Base-by-base conservation (phyloP, 768 basidiomycete genomes). In the Phanerodontia chrysosporium region DNA sequence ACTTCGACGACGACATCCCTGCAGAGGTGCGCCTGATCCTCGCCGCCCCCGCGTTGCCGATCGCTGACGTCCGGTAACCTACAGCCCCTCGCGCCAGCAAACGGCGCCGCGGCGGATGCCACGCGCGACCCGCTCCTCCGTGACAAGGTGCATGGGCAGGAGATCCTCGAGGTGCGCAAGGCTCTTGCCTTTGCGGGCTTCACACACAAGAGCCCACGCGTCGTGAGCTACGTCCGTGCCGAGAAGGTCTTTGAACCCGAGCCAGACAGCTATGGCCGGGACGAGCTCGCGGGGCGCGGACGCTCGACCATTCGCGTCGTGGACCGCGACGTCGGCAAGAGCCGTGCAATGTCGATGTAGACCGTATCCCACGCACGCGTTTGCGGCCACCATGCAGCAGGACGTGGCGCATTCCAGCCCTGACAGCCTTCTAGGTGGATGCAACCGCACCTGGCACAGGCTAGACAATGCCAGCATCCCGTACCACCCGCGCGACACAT, bases 1-100 rank as follows among this genome's bases (percentile, higher is more conserved):
- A 99, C 73, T 98, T 99, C 64, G 95, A 98, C 72, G 85, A 89
- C 55, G 93, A 96, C 72, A 98, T 97, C 67, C 92, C 92, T 22
- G 77, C 89, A 36, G 92, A 95, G 85, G 94, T 93, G 74, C 69
- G 78, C 28, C 35, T 51, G 49, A 51, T 51, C 29, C 49, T 51
- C 29, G 27, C 25, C 49, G 18, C 27, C 14, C 16, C 14, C 49
- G 18, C 51, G 35, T 42, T 53, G 22, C n/a, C 35, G 24, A 13
- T 18, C 21, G 25, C 58, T 59, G 58, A 59, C 58, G 30, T 57
- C 36, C 78, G 53, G 75, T 22, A 9, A 16, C 36, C 24, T 13
- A 21, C 57, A 96, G 89, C 92, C 92, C 63, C 84, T 95, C 32
- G 89, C 89, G 65, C 90, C 93, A 67, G 91, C 90, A 46, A 92